Conservation (phyloP, 2,329 filamentous ascomycete species). For the Geosmithia putterillii region DNA sequence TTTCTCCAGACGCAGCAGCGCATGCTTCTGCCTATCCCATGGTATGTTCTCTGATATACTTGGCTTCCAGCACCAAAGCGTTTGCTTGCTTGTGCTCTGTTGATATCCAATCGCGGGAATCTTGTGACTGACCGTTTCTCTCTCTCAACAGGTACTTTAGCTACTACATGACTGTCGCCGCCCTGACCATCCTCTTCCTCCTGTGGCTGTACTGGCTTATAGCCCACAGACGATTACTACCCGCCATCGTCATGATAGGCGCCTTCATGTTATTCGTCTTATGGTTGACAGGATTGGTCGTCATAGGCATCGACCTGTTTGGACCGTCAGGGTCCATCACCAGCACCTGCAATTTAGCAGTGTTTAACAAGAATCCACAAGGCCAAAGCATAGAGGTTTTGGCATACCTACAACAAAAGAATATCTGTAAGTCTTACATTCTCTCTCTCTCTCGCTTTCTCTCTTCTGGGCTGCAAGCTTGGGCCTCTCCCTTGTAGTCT, state of each 20-base stretch:
- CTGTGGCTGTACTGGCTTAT: conserved; percentile 51
- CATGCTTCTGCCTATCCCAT: conserved; percentile 42
- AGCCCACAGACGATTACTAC: conserved; percentile 45
- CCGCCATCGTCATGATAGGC: conserved; percentile 50
- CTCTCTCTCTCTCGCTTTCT: not conserved
- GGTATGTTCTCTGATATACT: conserved; percentile 34
- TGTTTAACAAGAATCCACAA: conserved; percentile 35
- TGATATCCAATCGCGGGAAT: not conserved
- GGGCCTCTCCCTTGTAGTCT: not conserved
- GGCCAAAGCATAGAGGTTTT: conserved; percentile 43
- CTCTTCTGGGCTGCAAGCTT: not conserved
- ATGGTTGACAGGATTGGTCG: conserved; percentile 55
- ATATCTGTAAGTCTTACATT: conserved; percentile 40
- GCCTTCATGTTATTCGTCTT: conserved; percentile 54
- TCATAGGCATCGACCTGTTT: conserved; percentile 51
- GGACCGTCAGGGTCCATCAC: conserved; percentile 46
- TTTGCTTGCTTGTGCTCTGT: not conserved
- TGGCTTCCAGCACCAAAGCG: conserved; percentile 1
- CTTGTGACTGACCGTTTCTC: not conserved
- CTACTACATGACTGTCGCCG: conserved; percentile 47
- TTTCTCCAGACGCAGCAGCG: conserved; percentile 48
- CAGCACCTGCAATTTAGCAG: conserved; percentile 44
- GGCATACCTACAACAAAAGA: conserved; percentile 51
- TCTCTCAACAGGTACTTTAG: conserved; percentile 58
- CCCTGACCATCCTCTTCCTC: conserved; percentile 55